A percentile compares a stretch with the other conserved stretches of the same genome.
phyloP scores from a whole-genome alignment of 2,329 filamentous ascomycete species.

The Cercospora janseana region DNA sequence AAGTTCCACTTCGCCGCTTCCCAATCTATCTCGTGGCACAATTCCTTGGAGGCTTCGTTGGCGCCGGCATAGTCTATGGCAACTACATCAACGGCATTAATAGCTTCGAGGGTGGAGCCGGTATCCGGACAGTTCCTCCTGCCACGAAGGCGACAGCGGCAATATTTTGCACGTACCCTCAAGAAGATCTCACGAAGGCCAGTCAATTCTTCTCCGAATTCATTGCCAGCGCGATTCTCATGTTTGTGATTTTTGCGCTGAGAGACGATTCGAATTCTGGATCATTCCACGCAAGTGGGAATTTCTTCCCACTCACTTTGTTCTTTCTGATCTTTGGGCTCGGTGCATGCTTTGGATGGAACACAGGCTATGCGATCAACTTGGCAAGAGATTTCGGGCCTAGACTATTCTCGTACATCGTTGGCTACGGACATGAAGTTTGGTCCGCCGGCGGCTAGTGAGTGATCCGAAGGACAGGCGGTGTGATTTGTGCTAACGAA shows the following conservation, averaged over 20 bases:
- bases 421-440: constrained; percentile 65
- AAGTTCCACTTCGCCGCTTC: constrained; percentile 67
- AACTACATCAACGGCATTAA: constrained; percentile 59
- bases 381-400: constrained; percentile 70
- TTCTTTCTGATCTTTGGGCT: constrained; percentile 69
- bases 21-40: constrained; percentile 67
- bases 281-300: constrained; percentile 33
- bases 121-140: constrained; percentile 62
- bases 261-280: constrained; percentile 52
- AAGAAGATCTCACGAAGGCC: constrained; percentile 60
- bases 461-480: too few species aligned
- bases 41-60: constrained; percentile 65
- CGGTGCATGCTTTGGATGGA: constrained; percentile 66
- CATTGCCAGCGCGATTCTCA: constrained; percentile 62
- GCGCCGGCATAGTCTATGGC: constrained; percentile 46
- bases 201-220: constrained; percentile 72
- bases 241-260: constrained; percentile 69
- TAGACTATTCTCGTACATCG: constrained; percentile 62
- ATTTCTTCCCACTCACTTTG: constrained; percentile 57
- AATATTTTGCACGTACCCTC: constrained; percentile 69
- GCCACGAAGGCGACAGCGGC: constrained; percentile 59
- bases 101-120: constrained; percentile 57
- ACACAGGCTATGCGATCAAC: constrained; percentile 67
- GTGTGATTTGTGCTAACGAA: neutral
- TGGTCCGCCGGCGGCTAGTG: constrained; percentile 65